Conservation (phyloP, 805 yeast genomes). For the Brettanomyces nanus region DNA sequence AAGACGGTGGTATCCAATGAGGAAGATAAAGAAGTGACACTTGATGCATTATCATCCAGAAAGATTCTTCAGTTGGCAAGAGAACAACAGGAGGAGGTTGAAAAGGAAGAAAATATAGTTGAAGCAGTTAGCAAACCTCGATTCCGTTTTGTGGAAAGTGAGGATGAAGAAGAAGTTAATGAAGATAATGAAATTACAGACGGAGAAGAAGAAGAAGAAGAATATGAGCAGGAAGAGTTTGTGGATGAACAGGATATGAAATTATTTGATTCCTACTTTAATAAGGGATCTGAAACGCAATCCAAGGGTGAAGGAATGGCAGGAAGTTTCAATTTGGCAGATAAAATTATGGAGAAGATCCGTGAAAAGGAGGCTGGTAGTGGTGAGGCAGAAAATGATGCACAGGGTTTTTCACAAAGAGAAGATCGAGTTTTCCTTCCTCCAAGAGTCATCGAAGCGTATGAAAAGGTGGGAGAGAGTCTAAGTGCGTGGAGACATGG, state of each 20-base stretch:
- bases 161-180: constrained; percentile 24
- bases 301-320: constrained; percentile 1
- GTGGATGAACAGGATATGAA: constrained; percentile 79
- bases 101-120: constrained; percentile 46
- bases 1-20: constrained; percentile 33
- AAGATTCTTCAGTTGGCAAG: constrained; percentile 83
- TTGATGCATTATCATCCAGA: constrained; percentile 78
- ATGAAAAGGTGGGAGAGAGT: constrained; percentile 83
- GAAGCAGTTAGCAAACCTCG: constrained; percentile 20
- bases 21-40: constrained; percentile 49
- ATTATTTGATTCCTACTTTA: constrained; percentile 71
- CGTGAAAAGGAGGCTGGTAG: constrained; percentile 45
- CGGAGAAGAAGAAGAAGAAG: constrained; percentile 28
- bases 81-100: constrained; percentile 88
- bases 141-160: constrained; percentile 26
- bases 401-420: constrained; percentile 28
- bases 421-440: constrained; percentile 80
- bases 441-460: constrained; percentile 93
- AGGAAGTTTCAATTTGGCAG: constrained; percentile 61
- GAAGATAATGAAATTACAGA: constrained; percentile 26
- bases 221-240: constrained; percentile 38
- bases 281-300: constrained; percentile 12
- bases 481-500: constrained; percentile 90
- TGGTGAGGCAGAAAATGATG: constrained; percentile 15
- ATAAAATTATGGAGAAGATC: constrained; percentile 85